Base-by-base conservation (phyloP, 2,329 filamentous ascomycete genomes). In the Apiospora koreana region DNA sequence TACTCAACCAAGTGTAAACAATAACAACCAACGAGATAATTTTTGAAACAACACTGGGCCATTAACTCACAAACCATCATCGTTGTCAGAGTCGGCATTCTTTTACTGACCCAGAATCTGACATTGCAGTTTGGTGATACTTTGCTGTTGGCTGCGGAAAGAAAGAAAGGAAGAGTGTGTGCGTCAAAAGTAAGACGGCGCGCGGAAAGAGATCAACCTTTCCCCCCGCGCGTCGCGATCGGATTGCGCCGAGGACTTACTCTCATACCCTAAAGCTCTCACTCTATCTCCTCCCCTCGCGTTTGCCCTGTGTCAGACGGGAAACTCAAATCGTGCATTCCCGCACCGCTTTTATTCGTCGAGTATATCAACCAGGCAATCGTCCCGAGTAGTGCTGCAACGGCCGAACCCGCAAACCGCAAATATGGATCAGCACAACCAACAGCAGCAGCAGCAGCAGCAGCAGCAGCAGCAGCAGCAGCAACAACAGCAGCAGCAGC, bases 371-470 rank as follows among this genome's bases (percentile, higher is more conserved):
- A 62, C 54, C 54, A 62, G 18, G 54, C 54, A 62, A 62, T 62
- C 54, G 31, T 62, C 54, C 54, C 54, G 54, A 62, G 54, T 62
- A 58, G 54, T 43, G 41, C 54, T 62, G 54, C 54, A 62, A 62
- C 54, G 54, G 54, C 54, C 54, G 54, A 38, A 21, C 54, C 54
- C 54, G 64, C 38, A 54, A 21, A n/a, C 43, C n/a, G 66, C 66
- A 35, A 68, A 5, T 48, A 68, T 68, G 66, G 66, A 68, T 54
- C 66, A 68, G n/a, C 66, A 68, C 45, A 68, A 68, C 45, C 50
- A 58, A 7, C 41, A 43, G 12, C 41, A 43, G 41, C 41, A 43
- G 41, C 41, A 43, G 41, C 41, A 43, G 41, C 41, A 43, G 41
- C 41, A 42, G 41, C 41, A 10, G 41, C 12, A 12, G 41, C 41